These are phyloP conservation scores for Starmerella stellata DNA, from an alignment of 805 yeast species.

Conservation along the genomic window DNA sequence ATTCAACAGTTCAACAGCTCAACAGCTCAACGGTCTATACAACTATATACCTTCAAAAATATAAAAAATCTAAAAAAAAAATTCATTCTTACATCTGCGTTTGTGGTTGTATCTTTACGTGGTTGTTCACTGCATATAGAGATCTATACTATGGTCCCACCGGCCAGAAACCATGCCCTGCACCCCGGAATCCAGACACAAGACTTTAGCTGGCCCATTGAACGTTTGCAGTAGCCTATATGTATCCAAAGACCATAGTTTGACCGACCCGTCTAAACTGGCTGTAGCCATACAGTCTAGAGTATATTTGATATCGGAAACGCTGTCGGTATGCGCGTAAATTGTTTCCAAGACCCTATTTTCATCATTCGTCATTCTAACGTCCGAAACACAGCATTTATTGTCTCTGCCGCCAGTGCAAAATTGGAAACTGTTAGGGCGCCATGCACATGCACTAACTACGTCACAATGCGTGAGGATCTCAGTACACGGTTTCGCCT, in stretches of 20 bases:
- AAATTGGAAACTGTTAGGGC: slow-evolving; percentile 33
- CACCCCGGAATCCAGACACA: neutral
- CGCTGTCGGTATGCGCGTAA: slow-evolving; percentile 57
- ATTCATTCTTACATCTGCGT: no score
- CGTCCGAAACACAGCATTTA: slow-evolving; percentile 48
- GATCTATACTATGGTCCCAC: neutral
- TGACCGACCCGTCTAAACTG: neutral
- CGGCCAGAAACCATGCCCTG: neutral
- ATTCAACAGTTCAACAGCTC: no score
- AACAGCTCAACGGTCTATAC: no score
- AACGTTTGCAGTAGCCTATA: neutral
- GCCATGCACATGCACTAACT: slow-evolving; percentile 54
- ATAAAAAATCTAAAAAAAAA: no score
- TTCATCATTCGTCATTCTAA: slow-evolving; percentile 62
- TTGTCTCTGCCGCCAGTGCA: slow-evolving; percentile 77
- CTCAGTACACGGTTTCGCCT: slow-evolving; percentile 45
- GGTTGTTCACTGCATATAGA: no score
- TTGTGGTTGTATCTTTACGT: no score
- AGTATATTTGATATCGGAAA: slow-evolving; percentile 21
- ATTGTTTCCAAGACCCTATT: slow-evolving; percentile 30
- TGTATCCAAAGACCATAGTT: neutral
- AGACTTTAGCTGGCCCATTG: neutral
- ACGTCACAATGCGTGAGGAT: slow-evolving; percentile 56
- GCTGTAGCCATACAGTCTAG: neutral
- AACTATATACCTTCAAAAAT: no score